Evolutionary conservation across 2,329 filamentous ascomycete species (phyloP).

Genomic region (Daldinia eschscholtzii): DNA sequence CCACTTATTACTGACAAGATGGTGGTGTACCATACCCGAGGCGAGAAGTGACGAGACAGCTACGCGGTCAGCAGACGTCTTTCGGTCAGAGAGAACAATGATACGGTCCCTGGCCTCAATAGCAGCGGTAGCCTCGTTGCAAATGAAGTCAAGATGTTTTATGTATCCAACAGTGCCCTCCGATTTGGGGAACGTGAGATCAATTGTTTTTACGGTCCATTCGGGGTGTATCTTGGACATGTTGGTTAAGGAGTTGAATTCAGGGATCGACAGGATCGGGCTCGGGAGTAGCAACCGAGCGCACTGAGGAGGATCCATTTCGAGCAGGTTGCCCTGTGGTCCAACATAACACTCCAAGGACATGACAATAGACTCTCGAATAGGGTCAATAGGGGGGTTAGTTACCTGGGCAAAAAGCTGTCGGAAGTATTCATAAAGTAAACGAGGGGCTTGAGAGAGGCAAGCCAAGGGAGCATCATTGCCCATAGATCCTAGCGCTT

Average conservation of each 20-base stretch:
- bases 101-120: conserved; percentile 87
- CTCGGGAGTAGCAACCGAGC: conserved; percentile 87
- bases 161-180: conserved; percentile 88
- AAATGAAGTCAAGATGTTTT: conserved; percentile 88
- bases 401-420: conserved; percentile 98
- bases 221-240: conserved; percentile 78
- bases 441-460: conserved; percentile 86
- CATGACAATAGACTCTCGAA: conserved; percentile 98
- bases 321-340: conserved; percentile 92
- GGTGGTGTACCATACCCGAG: conserved; percentile 94
- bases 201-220: conserved; percentile 91
- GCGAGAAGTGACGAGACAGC: conserved; percentile 88
- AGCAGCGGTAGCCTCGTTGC: conserved; percentile 83
- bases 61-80: conserved; percentile 84
- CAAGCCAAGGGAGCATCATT: conserved; percentile 95
- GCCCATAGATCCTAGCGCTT: conserved; percentile 96
- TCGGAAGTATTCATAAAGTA: conserved; percentile 96
- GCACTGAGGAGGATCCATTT: conserved; percentile 93
- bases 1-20: conserved; percentile 96
- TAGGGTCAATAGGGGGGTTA: conserved; percentile 96
- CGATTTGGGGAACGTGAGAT: conserved; percentile 91
- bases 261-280: conserved; percentile 87
- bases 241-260: conserved; percentile 89
- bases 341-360: conserved; percentile 96
- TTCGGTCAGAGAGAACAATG: conserved; percentile 89